Percentiles rank a stretch among this genome's conserved stretches.
These are phyloP conservation scores for Chiua virens DNA, from an alignment of 768 basidiomycete species.

Conservation along the genomic window DNA sequence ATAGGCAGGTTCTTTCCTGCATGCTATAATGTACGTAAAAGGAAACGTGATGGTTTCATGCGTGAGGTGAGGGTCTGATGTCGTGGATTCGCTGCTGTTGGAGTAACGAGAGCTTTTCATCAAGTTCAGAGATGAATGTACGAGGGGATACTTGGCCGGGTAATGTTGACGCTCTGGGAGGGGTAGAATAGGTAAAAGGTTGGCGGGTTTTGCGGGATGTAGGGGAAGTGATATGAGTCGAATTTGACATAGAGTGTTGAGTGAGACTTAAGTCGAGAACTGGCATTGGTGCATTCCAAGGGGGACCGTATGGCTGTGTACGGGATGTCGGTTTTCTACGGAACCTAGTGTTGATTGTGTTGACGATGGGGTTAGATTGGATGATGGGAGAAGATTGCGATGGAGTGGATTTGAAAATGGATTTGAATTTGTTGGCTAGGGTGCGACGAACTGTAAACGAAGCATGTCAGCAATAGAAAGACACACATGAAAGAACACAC, in stretches of 20 bases:
- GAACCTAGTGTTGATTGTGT: conserved; percentile 16
- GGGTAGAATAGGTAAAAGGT: background rate
- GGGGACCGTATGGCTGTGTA: conserved; percentile 39
- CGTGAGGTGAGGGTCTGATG: background rate
- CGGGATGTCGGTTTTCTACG: conserved; percentile 29
- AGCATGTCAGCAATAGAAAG: background rate
- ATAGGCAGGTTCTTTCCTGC: background rate
- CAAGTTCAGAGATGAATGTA: conserved; percentile 18
- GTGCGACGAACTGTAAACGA: conserved; percentile 6
- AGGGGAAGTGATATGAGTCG: background rate
- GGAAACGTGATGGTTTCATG: background rate
- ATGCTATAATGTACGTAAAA: background rate
- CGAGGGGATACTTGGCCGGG: conserved; percentile 13
- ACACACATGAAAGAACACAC: background rate
- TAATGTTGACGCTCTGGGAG: background rate
- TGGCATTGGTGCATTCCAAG: conserved; percentile 36
- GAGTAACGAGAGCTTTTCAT: conserved; percentile 19
- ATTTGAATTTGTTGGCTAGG: conserved; percentile 20
- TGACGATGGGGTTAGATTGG: conserved; percentile 8
- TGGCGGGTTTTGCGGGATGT: background rate
- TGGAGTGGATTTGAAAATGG: conserved; percentile 19
- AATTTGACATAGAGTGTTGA: background rate
- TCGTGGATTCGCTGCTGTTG: conserved; percentile 11
- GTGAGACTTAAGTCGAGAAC: conserved; percentile 2
- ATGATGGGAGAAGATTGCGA: conserved; percentile 4